These are phyloP conservation scores for Przewalskia tangutica DNA, from an alignment of 257 asterid species.

Conservation along the genomic window DNA sequence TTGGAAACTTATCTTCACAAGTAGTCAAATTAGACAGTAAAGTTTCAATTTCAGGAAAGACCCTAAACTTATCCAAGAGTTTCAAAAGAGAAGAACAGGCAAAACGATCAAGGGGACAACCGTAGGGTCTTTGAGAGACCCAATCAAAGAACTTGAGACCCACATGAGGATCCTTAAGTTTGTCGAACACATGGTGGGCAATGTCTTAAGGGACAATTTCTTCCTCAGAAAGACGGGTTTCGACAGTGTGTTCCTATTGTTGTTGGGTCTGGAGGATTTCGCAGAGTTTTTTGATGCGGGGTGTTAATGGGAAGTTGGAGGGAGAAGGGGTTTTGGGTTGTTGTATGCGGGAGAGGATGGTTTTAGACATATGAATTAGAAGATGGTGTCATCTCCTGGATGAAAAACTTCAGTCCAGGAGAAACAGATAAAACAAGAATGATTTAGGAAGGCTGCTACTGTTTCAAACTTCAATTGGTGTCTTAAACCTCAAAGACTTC, in stretches of 20 bases:
- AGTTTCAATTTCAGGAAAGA: slow-evolving; percentile 39
- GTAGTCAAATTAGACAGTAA: slow-evolving; percentile 40
- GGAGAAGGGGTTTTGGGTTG: slow-evolving; percentile 26
- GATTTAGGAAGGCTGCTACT: too few relatives aligned
- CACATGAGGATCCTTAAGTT: slow-evolving; percentile 54
- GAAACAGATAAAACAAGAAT: neutral
- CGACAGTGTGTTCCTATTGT: slow-evolving; percentile 51
- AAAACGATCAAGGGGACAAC: slow-evolving; percentile 47
- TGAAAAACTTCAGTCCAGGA: neutral
- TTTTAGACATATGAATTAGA: slow-evolving; percentile 53
- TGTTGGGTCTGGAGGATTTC: slow-evolving; percentile 42
- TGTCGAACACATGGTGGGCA: slow-evolving; percentile 88
- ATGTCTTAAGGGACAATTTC: slow-evolving; percentile 54
- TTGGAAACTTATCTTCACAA: slow-evolving; percentile 58
- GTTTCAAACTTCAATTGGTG: neutral
- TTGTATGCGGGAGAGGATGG: slow-evolving; percentile 47
- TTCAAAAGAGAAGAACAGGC: slow-evolving; percentile 82
- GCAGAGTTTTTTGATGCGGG: slow-evolving; percentile 48
- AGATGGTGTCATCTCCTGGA: neutral
- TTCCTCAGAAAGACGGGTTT: slow-evolving; percentile 43
- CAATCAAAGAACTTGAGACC: slow-evolving; percentile 75
- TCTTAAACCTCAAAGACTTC: neutral
- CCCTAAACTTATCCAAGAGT: slow-evolving; percentile 58
- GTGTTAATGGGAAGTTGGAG: slow-evolving; percentile 18
- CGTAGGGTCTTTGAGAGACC: slow-evolving; percentile 32